Base-by-base conservation (phyloP, 768 basidiomycete species). In the Boletales sp. region DNA sequence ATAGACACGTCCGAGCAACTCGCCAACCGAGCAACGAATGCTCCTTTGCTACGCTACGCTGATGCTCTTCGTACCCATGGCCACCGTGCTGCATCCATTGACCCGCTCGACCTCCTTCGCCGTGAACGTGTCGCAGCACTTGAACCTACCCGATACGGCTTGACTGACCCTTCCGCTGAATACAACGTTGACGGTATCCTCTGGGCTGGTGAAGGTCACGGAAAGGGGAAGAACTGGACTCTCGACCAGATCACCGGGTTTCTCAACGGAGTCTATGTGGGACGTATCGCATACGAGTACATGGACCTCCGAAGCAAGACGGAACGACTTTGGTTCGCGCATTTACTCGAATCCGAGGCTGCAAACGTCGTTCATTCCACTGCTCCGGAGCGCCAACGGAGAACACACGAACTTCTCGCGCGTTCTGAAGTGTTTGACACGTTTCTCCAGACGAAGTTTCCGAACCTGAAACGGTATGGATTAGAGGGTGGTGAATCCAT, bases 401-500 rank as follows among this genome's bases (percentile, higher is more conserved):
- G 81, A 41, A 86, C 85, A 25, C 84, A 90, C 55, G 69, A 72
- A 13, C 75, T 94, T 5, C 72, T 96, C 28, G 82, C 82, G 1
- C 73, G 78, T 30, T 90, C 86, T 53, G 92, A 95, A 64, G 82
- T 84, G 31, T 78, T 94, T 41, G 94, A 95, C 59, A 79, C 82
- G 58, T 95, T 93, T 63, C 70, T 93, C 39, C 90, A 92, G 60
- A 73, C 80, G 46, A 93, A 93, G 67, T 95, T 94, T 62, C 92
- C 93, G 1, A 94, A 91, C 68, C 59, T 90, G 64, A 90, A 89
- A 68, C 79, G 88, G 61, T 91, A 91, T 66, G 92, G 90, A 0
- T 75, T 94, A 34, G 93, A 96, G 67, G 94, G 94, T 3, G 94
- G 87, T 2, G 94, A 95, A 71, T 91, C 90, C 3, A 94, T 95